Conservation (phyloP, 2,329 filamentous ascomycete genomes). For the Curvularia eragrostidis region DNA sequence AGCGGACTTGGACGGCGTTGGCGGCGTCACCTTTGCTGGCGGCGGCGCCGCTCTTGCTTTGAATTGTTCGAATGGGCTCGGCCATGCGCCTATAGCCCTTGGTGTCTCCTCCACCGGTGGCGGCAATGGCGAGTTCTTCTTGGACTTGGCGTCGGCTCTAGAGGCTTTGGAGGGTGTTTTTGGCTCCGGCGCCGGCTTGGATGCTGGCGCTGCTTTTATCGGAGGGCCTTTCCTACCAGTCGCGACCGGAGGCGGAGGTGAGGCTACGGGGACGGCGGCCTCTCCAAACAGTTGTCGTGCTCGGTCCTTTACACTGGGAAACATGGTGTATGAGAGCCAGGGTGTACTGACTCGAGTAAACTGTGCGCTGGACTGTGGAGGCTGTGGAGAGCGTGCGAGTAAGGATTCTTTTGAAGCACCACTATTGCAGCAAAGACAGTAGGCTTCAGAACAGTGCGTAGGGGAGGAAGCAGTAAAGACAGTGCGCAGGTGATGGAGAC, state of each 20-base stretch:
- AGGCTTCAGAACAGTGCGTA: slow-evolving; percentile 5
- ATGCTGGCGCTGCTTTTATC: slow-evolving; percentile 15
- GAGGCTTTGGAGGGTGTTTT: slow-evolving; percentile 9
- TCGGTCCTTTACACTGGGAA: slow-evolving; percentile 32
- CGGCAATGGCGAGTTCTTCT: slow-evolving; percentile 9
- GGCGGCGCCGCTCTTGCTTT: slow-evolving; percentile 11
- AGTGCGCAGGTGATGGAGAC: slow-evolving; percentile 13
- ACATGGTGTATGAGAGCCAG: slow-evolving; percentile 21
- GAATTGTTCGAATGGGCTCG: slow-evolving; percentile 14
- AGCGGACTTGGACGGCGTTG: slow-evolving; percentile 16
- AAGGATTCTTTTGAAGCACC: slow-evolving; percentile 1
- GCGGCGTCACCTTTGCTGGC: slow-evolving; percentile 1
- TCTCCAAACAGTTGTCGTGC: slow-evolving; percentile 20
- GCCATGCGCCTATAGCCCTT: slow-evolving; percentile 16
- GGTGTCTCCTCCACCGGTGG: slow-evolving; percentile 12
- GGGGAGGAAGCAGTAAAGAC: slow-evolving; percentile 7
- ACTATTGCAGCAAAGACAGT: slow-evolving; percentile 4
- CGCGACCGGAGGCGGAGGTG: slow-evolving; percentile 16
- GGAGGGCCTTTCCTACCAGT: slow-evolving; percentile 19
- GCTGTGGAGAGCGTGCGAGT: slow-evolving; percentile 5
- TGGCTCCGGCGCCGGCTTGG: slow-evolving; percentile 15
- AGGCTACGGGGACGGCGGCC: slow-evolving; percentile 5
- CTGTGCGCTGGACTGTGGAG: neutral
- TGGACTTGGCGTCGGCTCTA: neutral
- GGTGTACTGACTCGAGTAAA: slow-evolving; percentile 7